Base-by-base conservation (phyloP, 768 basidiomycete species). In the Dictyophora rubrovolvata region DNA sequence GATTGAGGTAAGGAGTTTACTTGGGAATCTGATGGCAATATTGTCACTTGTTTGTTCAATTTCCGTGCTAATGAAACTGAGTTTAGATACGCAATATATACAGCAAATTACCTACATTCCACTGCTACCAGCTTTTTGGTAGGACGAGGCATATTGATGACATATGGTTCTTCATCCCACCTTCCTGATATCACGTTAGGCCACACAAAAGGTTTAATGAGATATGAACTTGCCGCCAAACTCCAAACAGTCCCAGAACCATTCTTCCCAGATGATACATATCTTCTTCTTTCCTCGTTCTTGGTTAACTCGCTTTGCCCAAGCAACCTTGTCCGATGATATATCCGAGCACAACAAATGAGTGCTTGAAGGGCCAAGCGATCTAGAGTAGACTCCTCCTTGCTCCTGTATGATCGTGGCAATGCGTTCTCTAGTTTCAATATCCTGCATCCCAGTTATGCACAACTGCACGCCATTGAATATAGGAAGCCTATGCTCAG, bases 211-310 rank as follows among this genome's bases (percentile, higher is more conserved):
- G 9, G 50, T 12, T 53, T 21, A 42, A 3, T n/a, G 28, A 55
- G 42, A 54, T 33, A 55, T 17, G 37, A 16, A 68, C 69, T 52
- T 62, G 75, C 87, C 90, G 60, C 83, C 83, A 66, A 82, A 89
- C 47, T 85, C 82, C 1, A 94, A 65, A 23, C 81, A 94, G 66
- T 96, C 93, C 91, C 91, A 94, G 59, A 96, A 87, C 94, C 94
- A 97, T 62, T 95, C 93, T 66, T 94, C 92, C 88, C 93, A 95
- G 1, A 96, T 82, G 1, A 94, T 73, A 53, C 80, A 76, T 34
- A 93, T 92, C 48, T 80, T 76, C 5, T 85, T 86, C 69, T 90
- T 89, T 35, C 83, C 74, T 17, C 74, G 53, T 11, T 56, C 61
- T 42, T 63, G 68, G 66, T 87, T 87, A 65, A 88, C 87, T 66